A percentile compares a stretch with the other conserved stretches of the same genome.
Evolutionary conservation across 2,329 filamentous ascomycete genomes (phyloP).

Genomic region (Colletotrichum tamarilloi): DNA sequence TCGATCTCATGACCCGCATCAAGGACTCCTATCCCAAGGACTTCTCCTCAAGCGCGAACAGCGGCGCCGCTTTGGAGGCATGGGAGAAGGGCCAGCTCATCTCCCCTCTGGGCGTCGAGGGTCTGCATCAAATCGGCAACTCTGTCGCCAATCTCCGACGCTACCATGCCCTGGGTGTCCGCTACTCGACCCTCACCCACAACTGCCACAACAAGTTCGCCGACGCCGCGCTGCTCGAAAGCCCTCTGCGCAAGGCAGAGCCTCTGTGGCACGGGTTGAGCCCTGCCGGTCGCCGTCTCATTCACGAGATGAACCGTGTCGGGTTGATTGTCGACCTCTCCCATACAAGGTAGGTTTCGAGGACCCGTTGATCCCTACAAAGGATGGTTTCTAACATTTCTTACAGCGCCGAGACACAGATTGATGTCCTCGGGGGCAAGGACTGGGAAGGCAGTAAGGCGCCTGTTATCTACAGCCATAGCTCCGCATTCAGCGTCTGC

Average conservation of each 20-base stretch:
- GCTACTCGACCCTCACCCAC: conserved; percentile 90
- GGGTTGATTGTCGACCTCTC: conserved; percentile 94
- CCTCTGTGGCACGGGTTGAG: conserved; percentile 80
- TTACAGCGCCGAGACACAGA: conserved; percentile 80
- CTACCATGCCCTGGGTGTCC: conserved; percentile 82
- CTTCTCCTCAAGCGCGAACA: conserved; percentile 74
- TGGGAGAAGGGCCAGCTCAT: conserved; percentile 75
- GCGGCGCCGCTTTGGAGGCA: conserved; percentile 69
- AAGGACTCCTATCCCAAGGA: conserved; percentile 71
- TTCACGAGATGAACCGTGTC: conserved; percentile 92
- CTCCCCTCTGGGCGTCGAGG: conserved; percentile 85
- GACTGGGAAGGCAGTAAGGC: conserved; percentile 80
- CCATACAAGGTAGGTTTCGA: conserved; percentile 63
- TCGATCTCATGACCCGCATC: conserved; percentile 78
- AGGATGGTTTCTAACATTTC: conserved; percentile 9
- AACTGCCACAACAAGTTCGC: conserved; percentile 94
- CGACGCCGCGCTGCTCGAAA: conserved; percentile 79
- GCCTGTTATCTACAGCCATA: conserved; percentile 91
- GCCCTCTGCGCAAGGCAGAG: conserved; percentile 60
- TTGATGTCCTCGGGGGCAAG: conserved; percentile 78
- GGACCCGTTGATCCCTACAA: background rate
- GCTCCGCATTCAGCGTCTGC: conserved; percentile 82
- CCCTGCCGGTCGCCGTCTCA: conserved; percentile 71
- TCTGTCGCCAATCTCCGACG: conserved; percentile 78
- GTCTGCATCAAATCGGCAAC: conserved; percentile 94